These are phyloP conservation scores for Mucor plumbeus DNA, from an alignment of 371 early-diverging fungal species.

Conservation along the genomic window DNA sequence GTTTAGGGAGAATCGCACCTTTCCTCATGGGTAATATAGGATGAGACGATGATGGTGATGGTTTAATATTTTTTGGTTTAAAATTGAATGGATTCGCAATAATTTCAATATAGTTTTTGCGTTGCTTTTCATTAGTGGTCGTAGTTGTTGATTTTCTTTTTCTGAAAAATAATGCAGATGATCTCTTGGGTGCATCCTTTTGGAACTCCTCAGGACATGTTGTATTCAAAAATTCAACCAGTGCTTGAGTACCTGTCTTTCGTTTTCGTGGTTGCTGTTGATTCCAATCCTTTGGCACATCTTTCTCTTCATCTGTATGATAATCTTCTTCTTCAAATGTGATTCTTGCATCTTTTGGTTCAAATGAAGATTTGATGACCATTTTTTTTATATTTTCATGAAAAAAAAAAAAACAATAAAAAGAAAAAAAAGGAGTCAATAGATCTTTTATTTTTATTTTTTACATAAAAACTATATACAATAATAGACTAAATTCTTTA, in stretches of 20 bases:
- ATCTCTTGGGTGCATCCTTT: conserved; percentile 17
- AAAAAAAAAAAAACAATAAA: conserved; percentile 4
- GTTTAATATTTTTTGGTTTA: conserved; percentile 5
- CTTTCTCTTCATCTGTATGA: conserved; percentile 7
- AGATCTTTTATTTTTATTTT: not conserved
- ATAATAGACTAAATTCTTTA: not conserved
- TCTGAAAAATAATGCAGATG: conserved; percentile 26
- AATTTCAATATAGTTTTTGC: conserved; percentile 34
- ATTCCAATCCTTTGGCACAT: not conserved
- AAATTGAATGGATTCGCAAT: conserved; percentile 27
- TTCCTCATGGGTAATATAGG: conserved; percentile 5
- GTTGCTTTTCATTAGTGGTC: conserved; percentile 2
- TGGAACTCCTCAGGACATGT: conserved; percentile 44
- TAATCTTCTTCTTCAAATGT: conserved; percentile 22
- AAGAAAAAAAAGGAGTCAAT: conserved; percentile 4
- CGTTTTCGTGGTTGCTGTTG: conserved; percentile 24
- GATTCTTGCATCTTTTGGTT: conserved; percentile 41
- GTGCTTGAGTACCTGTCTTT: conserved; percentile 38
- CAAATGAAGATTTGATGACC: conserved; percentile 25
- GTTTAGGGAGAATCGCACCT: conserved; percentile 5
- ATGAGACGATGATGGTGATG: conserved; percentile 4
- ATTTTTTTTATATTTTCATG: conserved; percentile 8
- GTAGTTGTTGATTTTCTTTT: conserved; percentile 9
- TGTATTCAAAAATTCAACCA: conserved; percentile 41
- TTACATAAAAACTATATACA: not conserved